Percentiles rank a stretch among this genome's conserved stretches.
Evolutionary conservation across 495 filamentous ascomycete species (phyloP).

Genomic region (Tuber melanosporum): DNA sequence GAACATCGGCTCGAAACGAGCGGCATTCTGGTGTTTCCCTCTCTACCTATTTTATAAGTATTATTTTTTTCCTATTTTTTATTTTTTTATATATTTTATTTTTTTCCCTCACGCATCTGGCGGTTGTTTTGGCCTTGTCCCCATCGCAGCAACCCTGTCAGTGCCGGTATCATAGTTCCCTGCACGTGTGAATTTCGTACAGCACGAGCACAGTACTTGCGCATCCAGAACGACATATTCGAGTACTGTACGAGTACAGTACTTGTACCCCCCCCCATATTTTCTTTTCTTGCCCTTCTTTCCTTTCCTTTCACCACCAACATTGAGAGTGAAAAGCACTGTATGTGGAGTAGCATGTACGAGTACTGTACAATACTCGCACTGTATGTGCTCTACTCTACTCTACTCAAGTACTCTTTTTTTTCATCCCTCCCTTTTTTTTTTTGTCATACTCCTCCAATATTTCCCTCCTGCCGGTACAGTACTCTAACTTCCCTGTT

Average conservation of each 20-base stretch:
- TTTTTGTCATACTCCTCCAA: neutral
- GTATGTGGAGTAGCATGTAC: neutral
- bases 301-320: neutral
- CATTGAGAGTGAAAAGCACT: slow-evolving; percentile 14
- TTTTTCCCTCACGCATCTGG: slow-evolving; percentile 4
- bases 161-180: slow-evolving; percentile 14
- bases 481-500: neutral
- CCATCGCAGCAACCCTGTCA: slow-evolving; percentile 28
- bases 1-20: neutral
- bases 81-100: neutral
- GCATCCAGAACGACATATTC: slow-evolving; percentile 22
- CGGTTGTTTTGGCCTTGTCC: slow-evolving; percentile 25
- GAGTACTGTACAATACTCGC: neutral
- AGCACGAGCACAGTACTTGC: neutral
- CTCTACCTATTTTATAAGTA: neutral
- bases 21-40: neutral
- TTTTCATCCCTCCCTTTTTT: neutral
- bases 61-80: neutral
- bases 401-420: slow-evolving; percentile 1
- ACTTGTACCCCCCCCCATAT: neutral
- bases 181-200: slow-evolving; percentile 34
- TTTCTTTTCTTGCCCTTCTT: neutral
- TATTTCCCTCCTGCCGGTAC: neutral
- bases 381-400: neutral
- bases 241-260: too few relatives aligned